Evolutionary conservation across 257 asterid species (phyloP).

Genomic region (Gentiana macrophylla): DNA sequence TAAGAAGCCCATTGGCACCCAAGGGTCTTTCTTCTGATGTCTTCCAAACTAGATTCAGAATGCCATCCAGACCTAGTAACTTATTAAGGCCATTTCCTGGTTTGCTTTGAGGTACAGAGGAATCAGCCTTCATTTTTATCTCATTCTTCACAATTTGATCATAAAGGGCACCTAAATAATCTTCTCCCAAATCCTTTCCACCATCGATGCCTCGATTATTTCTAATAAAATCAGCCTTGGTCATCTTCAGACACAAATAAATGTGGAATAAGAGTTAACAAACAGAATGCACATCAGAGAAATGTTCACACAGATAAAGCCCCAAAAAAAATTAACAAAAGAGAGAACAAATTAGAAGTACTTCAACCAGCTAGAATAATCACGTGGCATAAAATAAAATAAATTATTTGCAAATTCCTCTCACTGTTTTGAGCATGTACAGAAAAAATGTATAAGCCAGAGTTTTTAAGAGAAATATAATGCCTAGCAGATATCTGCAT

Average conservation of each 20-base stretch:
- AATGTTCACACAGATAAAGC: conserved; percentile 4
- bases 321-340: no score
- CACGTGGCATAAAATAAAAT: no score
- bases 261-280: conserved; percentile 25
- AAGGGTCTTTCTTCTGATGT: conserved; percentile 86
- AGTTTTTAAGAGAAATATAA: no score
- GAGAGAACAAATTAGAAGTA: no score
- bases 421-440: no score
- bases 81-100: conserved; percentile 87
- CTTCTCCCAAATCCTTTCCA: conserved; percentile 92
- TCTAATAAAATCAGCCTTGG: conserved; percentile 93
- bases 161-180: conserved; percentile 77
- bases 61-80: conserved; percentile 87
- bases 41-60: conserved; percentile 96
- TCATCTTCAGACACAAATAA: conserved; percentile 60
- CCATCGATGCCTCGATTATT: conserved; percentile 95
- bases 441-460: no score
- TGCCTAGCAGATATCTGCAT: no score
- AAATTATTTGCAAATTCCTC: no score
- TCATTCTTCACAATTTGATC: conserved; percentile 93
- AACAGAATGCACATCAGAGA: conserved; percentile 1
- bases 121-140: conserved; percentile 84
- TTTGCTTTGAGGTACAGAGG: conserved; percentile 74
- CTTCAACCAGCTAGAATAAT: no score
- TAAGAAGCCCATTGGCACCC: conserved; percentile 81